Percentiles rank a stretch among this genome's conserved stretches.
Conservation (phyloP, 202 grass and related monocot species). For the Setaria viridis region DNA sequence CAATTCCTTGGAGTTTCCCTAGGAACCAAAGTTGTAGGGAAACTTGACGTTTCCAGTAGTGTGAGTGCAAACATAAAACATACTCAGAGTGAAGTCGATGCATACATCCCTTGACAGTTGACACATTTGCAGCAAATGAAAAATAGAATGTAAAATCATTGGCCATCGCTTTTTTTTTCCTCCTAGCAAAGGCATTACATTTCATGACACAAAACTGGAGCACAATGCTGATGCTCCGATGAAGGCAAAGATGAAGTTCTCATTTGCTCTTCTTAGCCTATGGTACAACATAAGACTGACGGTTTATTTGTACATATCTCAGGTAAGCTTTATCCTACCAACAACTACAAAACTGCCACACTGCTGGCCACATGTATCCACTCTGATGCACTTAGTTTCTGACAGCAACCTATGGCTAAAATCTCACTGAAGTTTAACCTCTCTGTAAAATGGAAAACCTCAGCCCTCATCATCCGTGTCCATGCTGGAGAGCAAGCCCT, state of each 20-base stretch:
- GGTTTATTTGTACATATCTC: constrained; percentile 14
- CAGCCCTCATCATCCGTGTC: constrained; percentile 29
- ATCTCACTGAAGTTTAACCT: neutral
- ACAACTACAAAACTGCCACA: constrained; percentile 69
- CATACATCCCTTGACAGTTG: neutral
- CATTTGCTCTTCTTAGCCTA: constrained; percentile 38
- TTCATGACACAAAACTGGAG: constrained; percentile 36
- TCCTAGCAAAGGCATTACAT: constrained; percentile 28
- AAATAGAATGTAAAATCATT: constrained; percentile 8
- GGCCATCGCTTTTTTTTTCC: neutral
- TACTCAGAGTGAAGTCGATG: neutral
- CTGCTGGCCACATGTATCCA: constrained; percentile 43
- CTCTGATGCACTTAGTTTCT: constrained; percentile 32
- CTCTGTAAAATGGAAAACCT: constrained; percentile 3
- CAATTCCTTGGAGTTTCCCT: too few species aligned
- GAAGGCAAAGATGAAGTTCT: constrained; percentile 7
- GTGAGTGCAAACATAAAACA: neutral
- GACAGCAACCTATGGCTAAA: constrained; percentile 38
- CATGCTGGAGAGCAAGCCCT: constrained; percentile 55
- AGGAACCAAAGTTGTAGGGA: too few species aligned
- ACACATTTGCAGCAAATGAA: neutral
- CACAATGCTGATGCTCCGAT: constrained; percentile 11
- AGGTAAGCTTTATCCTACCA: constrained; percentile 52
- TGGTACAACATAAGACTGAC: constrained; percentile 40
- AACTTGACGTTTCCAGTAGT: too few species aligned